Conservation (phyloP, 352 stramenopile species). For the Phytophthora crassamura region DNA sequence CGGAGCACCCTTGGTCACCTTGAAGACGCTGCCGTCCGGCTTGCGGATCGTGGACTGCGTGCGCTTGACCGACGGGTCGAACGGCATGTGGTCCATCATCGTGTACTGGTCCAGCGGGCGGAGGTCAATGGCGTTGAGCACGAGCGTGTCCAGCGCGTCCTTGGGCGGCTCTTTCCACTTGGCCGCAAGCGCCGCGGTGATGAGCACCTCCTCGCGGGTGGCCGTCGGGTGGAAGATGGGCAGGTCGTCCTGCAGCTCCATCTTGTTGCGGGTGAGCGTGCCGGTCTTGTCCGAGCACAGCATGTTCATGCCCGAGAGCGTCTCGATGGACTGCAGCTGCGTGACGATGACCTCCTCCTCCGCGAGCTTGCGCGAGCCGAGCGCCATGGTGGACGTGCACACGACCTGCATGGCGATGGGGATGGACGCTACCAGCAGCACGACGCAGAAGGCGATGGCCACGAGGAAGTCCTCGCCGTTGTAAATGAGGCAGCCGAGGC, state of each 20-base stretch:
- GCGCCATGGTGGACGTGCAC: constrained; percentile 92
- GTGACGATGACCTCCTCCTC: constrained; percentile 95
- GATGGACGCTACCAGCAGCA: constrained; percentile 93
- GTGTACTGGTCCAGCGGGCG: constrained; percentile 86
- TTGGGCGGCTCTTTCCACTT: constrained; percentile 95
- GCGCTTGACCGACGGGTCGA: constrained; percentile 90
- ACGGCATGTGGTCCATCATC: constrained; percentile 83
- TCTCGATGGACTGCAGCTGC: constrained; percentile 92
- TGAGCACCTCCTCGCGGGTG: constrained; percentile 88
- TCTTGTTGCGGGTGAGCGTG: constrained; percentile 95
- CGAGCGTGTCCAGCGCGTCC: constrained; percentile 94
- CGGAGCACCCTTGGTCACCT: constrained; percentile 95
- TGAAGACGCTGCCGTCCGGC: constrained; percentile 86
- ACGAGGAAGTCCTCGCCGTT: constrained; percentile 80
- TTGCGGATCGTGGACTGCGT: constrained; percentile 92
- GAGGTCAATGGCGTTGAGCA: constrained; percentile 88
- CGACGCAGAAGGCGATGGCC: constrained; percentile 88
- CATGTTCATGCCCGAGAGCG: constrained; percentile 93
- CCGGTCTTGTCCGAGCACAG: constrained; percentile 97
- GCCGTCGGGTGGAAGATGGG: constrained; percentile 85
- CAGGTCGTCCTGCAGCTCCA: constrained; percentile 93
- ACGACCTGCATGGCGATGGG: constrained; percentile 95
- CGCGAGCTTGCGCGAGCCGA: constrained; percentile 90
- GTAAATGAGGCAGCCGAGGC: constrained; percentile 86
- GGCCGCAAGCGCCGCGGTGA: constrained; percentile 92